phyloP scores from a whole-genome alignment of 148 eudicot genomes.

The Silene conica region DNA sequence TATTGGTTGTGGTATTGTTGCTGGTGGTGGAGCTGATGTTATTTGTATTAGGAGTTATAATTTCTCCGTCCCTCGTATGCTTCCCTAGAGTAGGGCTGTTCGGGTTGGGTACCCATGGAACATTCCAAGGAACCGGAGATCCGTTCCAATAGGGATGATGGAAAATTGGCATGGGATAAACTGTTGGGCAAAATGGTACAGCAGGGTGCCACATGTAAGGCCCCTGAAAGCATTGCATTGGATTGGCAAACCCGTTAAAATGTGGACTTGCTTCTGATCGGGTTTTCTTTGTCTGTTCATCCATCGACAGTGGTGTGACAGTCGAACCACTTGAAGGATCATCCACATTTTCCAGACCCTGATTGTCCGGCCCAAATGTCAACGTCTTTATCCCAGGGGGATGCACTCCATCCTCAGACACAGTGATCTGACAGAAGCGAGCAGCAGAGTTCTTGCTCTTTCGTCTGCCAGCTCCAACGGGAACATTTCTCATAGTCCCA shows the following conservation, averaged over 20 bases:
- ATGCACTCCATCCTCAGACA: constrained; percentile 54
- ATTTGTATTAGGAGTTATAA: constrained; percentile 30
- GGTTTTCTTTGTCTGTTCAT: constrained; percentile 28
- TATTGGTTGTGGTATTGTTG: not conserved
- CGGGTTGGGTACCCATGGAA: constrained; percentile 48
- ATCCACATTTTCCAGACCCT: constrained; percentile 27
- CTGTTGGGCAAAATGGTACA: constrained; percentile 50
- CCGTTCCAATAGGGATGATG: constrained; percentile 78
- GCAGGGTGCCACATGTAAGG: constrained; percentile 68
- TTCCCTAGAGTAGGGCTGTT: constrained; percentile 63
- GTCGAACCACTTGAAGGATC: constrained; percentile 51
- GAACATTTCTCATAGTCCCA: constrained; percentile 88
- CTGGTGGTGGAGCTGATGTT: constrained; percentile 23
- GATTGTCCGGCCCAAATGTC: constrained; percentile 52
- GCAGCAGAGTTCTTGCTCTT: constrained; percentile 69
- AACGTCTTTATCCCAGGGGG: constrained; percentile 37
- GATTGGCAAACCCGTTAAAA: constrained; percentile 41
- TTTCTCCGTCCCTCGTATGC: constrained; percentile 63
- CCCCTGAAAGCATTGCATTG: constrained; percentile 63
- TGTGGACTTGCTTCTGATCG: constrained; percentile 30
- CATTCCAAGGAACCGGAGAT: constrained; percentile 48
- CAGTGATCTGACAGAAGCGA: constrained; percentile 48
- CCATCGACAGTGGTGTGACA: constrained; percentile 36
- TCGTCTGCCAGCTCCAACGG: constrained; percentile 90
- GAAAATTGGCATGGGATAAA: constrained; percentile 50